phyloP scores from a whole-genome alignment of 2,329 filamentous ascomycete species.

The Claviceps pusilla region DNA sequence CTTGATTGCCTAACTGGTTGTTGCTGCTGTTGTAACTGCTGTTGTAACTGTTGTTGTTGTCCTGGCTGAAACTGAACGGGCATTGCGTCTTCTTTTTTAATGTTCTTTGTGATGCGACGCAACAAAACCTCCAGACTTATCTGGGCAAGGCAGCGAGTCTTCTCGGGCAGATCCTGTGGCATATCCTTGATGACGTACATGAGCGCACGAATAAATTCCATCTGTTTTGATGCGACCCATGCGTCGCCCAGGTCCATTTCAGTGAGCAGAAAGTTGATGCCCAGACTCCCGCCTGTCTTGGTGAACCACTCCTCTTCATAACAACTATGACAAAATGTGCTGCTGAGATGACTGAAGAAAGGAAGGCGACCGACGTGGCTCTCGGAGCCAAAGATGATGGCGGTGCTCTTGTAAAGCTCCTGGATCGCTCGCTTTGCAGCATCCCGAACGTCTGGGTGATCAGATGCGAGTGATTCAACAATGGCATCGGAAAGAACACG shows the following conservation, averaged over 20 bases:
- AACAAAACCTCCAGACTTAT: constrained; percentile 69
- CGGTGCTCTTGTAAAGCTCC: constrained; percentile 61
- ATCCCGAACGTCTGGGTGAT: constrained; percentile 64
- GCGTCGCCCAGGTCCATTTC: constrained; percentile 68
- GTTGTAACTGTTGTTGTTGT: constrained; percentile 29
- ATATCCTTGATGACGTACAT: constrained; percentile 98
- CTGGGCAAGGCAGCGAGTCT: constrained; percentile 70
- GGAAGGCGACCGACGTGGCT: constrained; percentile 59
- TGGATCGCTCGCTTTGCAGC: constrained; percentile 66
- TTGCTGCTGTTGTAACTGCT: constrained; percentile 21
- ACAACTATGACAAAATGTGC: constrained; percentile 82
- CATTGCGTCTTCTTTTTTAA: constrained; percentile 57
- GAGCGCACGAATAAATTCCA: constrained; percentile 78
- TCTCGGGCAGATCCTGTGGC: constrained; percentile 82
- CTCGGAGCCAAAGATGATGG: constrained; percentile 63
- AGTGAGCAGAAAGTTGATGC: constrained; percentile 76
- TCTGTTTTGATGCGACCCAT: constrained; percentile 72
- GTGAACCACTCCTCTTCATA: constrained; percentile 98
- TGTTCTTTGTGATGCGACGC: constrained; percentile 60
- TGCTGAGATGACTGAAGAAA: constrained; percentile 72
- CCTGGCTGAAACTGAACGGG: constrained; percentile 23
- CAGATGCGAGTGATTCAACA: constrained; percentile 77
- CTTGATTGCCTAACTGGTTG: constrained; percentile 38
- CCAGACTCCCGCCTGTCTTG: constrained; percentile 81
- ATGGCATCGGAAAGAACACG: constrained; percentile 77